phyloP scores from a whole-genome alignment of 129 eudicot species.

The Mikania micrantha region DNA sequence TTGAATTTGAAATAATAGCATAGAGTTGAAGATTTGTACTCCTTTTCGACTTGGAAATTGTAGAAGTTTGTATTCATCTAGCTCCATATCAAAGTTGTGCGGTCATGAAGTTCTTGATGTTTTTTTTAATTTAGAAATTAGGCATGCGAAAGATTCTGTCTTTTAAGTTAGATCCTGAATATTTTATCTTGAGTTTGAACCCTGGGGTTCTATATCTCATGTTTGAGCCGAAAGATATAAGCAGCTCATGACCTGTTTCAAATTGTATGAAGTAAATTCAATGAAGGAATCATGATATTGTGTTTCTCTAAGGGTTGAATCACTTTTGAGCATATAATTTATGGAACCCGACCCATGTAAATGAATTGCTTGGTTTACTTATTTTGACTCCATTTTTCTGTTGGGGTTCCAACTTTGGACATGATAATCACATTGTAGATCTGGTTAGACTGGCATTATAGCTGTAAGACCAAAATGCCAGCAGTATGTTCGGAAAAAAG shows the following conservation, averaged over 20 bases:
- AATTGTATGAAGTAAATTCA: too few relatives aligned
- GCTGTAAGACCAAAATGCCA: conserved; percentile 22
- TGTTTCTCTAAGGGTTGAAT: background rate
- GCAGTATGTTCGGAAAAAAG: conserved; percentile 4
- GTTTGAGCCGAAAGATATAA: background rate
- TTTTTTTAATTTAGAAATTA: background rate
- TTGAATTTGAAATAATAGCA: too few relatives aligned
- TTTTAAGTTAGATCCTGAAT: too few relatives aligned
- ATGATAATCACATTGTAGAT: conserved; percentile 18
- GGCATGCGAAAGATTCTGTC: background rate
- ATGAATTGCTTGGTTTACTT: background rate
- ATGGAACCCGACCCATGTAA: background rate
- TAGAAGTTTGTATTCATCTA: conserved; percentile 2
- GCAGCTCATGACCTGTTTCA: background rate
- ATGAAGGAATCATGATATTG: background rate
- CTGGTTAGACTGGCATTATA: conserved; percentile 24
- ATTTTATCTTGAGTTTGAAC: too few relatives aligned
- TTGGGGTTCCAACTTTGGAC: background rate
- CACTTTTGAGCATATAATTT: background rate
- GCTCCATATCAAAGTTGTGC: background rate
- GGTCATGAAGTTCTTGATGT: background rate
- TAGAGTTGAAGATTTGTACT: background rate
- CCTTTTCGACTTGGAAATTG: background rate
- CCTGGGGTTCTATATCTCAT: too few relatives aligned
- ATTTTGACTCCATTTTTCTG: background rate